Percentiles rank a stretch among this genome's conserved stretches.
Conservation (phyloP, 352 stramenopile genomes). For the Pythium rishiriense region DNA sequence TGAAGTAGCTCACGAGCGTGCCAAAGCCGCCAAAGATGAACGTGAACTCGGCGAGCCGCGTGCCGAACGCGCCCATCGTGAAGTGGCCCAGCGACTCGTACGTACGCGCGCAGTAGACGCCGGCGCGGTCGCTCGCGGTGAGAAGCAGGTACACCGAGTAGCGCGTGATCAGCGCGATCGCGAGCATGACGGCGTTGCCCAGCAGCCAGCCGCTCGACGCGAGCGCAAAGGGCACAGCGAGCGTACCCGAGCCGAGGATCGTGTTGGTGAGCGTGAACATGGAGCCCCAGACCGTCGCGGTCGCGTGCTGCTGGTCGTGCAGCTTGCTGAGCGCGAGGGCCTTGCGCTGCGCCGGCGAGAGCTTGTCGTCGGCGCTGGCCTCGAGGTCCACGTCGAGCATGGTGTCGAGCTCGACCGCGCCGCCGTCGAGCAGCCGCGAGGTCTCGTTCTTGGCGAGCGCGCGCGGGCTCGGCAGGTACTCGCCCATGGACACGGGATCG, state of each 20-base stretch:
- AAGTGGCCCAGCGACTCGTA: slow-evolving; percentile 78
- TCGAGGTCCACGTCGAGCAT: slow-evolving; percentile 17
- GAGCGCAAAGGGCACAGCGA: slow-evolving; percentile 73
- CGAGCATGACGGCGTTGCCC: slow-evolving; percentile 66
- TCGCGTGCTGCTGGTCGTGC: slow-evolving; percentile 32
- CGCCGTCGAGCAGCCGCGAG: slow-evolving; percentile 31
- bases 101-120: slow-evolving; percentile 61
- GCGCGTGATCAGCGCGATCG: slow-evolving; percentile 70
- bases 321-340: slow-evolving; percentile 16
- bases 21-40: slow-evolving; percentile 86
- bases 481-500: slow-evolving; percentile 72
- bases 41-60: slow-evolving; percentile 69
- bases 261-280: slow-evolving; percentile 79
- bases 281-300: slow-evolving; percentile 60
- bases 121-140: slow-evolving; percentile 59
- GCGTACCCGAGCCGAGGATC: slow-evolving; percentile 70
- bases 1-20: slow-evolving; percentile 79
- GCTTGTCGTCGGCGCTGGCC: slow-evolving; percentile 8
- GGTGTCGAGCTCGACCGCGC: slow-evolving; percentile 22
- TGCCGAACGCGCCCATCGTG: slow-evolving; percentile 64
- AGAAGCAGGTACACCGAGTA: slow-evolving; percentile 76
- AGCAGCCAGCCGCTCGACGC: slow-evolving; percentile 71
- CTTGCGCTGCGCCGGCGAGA: slow-evolving; percentile 20
- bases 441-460: slow-evolving; percentile 18
- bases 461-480: slow-evolving; percentile 70